A percentile compares a stretch with the other conserved stretches of the same genome.
phyloP scores from a whole-genome alignment of 192 early-diverging fungal genomes.

The Podila epigama region DNA sequence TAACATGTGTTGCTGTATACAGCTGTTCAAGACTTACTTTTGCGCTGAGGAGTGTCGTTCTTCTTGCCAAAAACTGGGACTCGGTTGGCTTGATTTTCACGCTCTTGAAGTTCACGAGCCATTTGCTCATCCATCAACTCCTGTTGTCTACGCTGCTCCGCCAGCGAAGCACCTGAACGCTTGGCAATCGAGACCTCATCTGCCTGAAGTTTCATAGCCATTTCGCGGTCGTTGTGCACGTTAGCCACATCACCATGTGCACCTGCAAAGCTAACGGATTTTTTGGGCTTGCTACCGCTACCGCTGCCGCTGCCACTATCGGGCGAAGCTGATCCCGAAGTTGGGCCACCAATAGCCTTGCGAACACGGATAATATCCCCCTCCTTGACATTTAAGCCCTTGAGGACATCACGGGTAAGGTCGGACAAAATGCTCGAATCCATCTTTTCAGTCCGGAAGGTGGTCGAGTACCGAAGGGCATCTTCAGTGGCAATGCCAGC shows the following conservation, averaged over 20 bases:
- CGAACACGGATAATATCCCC: constrained; percentile 84
- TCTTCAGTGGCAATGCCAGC: constrained; percentile 76
- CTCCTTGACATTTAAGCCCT: constrained; percentile 83
- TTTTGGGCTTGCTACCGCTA: constrained; percentile 25
- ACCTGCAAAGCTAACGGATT: constrained; percentile 52
- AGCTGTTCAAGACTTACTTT: constrained; percentile 10
- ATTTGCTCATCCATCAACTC: constrained; percentile 76
- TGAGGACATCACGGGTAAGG: constrained; percentile 77
- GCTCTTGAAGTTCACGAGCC: constrained; percentile 84
- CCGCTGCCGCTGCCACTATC: constrained; percentile 51
- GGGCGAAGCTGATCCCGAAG: constrained; percentile 58
- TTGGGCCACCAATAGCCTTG: constrained; percentile 56
- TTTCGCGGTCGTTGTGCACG: constrained; percentile 25
- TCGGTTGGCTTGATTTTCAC: constrained; percentile 57
- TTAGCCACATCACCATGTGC: constrained; percentile 40
- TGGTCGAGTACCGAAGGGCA: constrained; percentile 80
- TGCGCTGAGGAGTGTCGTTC: constrained; percentile 40
- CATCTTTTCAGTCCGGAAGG: constrained; percentile 88
- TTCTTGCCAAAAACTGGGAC: constrained; percentile 47
- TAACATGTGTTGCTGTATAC: neutral
- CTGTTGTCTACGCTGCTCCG: constrained; percentile 57
- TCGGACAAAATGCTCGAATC: constrained; percentile 81
- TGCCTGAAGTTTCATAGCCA: constrained; percentile 45
- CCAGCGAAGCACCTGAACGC: constrained; percentile 22
- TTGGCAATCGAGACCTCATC: constrained; percentile 33